A percentile compares a stretch with the other conserved stretches of the same genome.
These are phyloP conservation scores for Fusarium fracticaudum DNA, from an alignment of 2,329 filamentous ascomycete genomes.

Conservation along the genomic window DNA sequence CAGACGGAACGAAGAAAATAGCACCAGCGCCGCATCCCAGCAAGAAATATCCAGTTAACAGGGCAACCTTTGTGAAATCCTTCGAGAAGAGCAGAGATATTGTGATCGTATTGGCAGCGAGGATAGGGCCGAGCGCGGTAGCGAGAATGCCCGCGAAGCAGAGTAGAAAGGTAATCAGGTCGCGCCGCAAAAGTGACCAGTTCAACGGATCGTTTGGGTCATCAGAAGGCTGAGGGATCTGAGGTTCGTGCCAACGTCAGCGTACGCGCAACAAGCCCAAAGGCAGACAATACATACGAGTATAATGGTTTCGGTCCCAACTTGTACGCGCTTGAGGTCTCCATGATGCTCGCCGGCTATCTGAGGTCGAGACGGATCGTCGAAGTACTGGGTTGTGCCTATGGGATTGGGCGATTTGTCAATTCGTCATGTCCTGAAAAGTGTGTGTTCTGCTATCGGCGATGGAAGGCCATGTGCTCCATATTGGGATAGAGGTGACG, in stretches of 20 bases:
- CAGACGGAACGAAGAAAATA: constrained; percentile 86
- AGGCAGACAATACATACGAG: constrained; percentile 68
- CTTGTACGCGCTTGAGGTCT: constrained; percentile 76
- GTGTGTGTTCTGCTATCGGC: background rate
- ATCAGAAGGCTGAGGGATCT: constrained; percentile 84
- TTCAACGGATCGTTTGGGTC: constrained; percentile 88
- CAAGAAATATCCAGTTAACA: constrained; percentile 88
- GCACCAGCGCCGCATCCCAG: constrained; percentile 84
- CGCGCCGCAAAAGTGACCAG: constrained; percentile 88
- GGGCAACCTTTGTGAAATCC: constrained; percentile 78
- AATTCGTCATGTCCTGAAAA: constrained; percentile 20
- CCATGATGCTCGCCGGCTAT: constrained; percentile 51
- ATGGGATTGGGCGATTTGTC: constrained; percentile 7
- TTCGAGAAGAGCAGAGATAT: constrained; percentile 72
- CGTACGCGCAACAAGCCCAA: background rate
- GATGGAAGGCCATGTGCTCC: background rate
- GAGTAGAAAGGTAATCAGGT: constrained; percentile 80
- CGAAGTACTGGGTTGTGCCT: constrained; percentile 73
- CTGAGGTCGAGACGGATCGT: constrained; percentile 63
- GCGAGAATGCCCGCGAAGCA: constrained; percentile 85
- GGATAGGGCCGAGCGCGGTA: constrained; percentile 83
- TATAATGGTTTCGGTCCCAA: constrained; percentile 74
- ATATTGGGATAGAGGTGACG: background rate
- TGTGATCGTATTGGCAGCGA: constrained; percentile 87
- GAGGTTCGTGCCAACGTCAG: constrained; percentile 19